Evolutionary conservation across 2,329 filamentous ascomycete genomes (phyloP).

Genomic region (Meredithiella fracta): DNA sequence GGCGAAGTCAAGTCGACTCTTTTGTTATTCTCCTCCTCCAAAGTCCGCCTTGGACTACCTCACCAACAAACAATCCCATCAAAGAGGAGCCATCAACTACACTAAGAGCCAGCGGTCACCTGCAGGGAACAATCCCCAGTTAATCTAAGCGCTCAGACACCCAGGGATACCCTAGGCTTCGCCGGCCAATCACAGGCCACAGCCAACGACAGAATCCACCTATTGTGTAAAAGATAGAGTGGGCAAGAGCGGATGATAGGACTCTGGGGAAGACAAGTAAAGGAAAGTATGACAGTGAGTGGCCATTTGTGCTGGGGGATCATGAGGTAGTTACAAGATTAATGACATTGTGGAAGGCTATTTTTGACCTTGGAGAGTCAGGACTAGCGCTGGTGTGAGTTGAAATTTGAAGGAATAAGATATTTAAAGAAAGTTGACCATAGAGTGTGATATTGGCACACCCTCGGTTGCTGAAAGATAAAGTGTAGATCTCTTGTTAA

Average conservation of each 20-base stretch:
- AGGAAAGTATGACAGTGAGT: too few relatives aligned
- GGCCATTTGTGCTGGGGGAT: too few relatives aligned
- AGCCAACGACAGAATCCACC: neutral
- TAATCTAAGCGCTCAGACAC: neutral
- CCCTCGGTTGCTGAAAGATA: neutral
- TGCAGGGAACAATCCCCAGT: neutral
- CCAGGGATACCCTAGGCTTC: neutral
- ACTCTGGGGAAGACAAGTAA: too few relatives aligned
- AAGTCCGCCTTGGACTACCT: neutral
- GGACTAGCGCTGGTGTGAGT: neutral
- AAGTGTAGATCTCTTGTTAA: neutral
- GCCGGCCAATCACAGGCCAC: neutral
- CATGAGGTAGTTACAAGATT: too few relatives aligned
- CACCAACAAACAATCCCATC: too few relatives aligned
- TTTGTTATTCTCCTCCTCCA: too few relatives aligned
- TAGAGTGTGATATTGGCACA: neutral
- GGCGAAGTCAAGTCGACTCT: neutral
- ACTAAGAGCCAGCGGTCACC: neutral
- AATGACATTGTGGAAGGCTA: neutral
- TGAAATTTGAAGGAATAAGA: neutral
- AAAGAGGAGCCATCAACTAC: neutral
- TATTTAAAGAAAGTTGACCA: neutral
- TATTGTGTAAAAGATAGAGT: too few relatives aligned
- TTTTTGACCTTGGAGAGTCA: neutral
- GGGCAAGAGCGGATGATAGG: too few relatives aligned